phyloP scores from a whole-genome alignment of 1,284 basidiomycete genomes.

The Tranzscheliella williamsii region DNA sequence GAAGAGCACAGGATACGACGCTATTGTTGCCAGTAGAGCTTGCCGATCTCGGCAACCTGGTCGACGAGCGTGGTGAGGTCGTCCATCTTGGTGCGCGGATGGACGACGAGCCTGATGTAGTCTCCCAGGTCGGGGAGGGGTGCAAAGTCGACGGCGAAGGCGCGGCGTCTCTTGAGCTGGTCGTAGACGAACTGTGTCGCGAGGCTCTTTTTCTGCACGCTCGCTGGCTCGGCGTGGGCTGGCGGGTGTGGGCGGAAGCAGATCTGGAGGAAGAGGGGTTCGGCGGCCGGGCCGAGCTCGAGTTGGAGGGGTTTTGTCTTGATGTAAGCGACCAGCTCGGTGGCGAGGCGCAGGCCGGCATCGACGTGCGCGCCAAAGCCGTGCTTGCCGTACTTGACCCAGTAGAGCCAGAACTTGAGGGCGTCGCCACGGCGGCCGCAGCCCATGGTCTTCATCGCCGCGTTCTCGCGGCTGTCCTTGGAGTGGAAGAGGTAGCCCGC shows the following conservation, averaged over 20 bases:
- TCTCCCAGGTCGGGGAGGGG: conserved; percentile 45
- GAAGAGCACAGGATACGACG: too few species aligned
- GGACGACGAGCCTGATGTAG: conserved; percentile 49
- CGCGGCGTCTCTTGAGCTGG: conserved; percentile 27
- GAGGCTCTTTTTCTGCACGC: conserved; percentile 5
- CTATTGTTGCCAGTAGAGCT: conserved; percentile 27
- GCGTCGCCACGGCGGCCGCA: conserved; percentile 62
- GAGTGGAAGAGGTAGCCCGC: conserved; percentile 63
- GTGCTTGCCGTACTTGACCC: conserved; percentile 59
- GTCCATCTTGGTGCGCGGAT: conserved; percentile 41
- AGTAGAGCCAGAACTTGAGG: conserved; percentile 62
- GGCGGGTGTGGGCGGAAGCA: conserved; percentile 46
- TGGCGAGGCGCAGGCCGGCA: conserved; percentile 38
- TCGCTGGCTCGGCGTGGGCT: neutral
- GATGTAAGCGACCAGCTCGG: conserved; percentile 33
- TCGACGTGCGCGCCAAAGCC: conserved; percentile 58
- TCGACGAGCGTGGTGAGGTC: conserved; percentile 38
- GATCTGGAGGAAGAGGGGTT: conserved; percentile 52
- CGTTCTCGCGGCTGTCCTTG: conserved; percentile 27
- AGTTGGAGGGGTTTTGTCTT: conserved; percentile 12
- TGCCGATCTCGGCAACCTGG: conserved; percentile 37
- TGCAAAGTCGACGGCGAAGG: conserved; percentile 56
- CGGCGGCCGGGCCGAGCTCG: conserved; percentile 46
- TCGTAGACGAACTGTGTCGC: conserved; percentile 23
- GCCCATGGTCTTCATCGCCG: conserved; percentile 56